A percentile compares a stretch with the other conserved stretches of the same genome.
phyloP scores from a whole-genome alignment of 148 eudicot genomes.

The Beta vulgaris region DNA sequence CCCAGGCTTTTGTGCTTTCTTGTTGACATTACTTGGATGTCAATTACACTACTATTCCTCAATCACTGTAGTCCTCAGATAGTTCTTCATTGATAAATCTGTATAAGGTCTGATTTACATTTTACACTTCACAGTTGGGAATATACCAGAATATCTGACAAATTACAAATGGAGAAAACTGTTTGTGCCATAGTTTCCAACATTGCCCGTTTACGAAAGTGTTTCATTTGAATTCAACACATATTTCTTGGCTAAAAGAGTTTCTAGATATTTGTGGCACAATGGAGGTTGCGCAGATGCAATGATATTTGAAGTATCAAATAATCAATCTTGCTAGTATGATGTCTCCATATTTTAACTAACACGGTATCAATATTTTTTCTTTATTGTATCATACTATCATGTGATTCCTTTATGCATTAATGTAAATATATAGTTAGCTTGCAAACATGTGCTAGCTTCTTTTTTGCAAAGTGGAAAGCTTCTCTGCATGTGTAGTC shows the following conservation, averaged over 20 bases:
- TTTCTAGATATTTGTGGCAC: not conserved
- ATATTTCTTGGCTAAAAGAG: not conserved
- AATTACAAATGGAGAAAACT: not conserved
- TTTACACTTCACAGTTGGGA: too few relatives aligned
- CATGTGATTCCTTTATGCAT: slow-evolving; percentile 2
- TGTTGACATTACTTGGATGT: not conserved
- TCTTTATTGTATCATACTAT: too few relatives aligned
- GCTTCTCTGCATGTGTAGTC: not conserved
- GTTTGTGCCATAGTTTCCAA: not conserved
- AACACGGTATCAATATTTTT: not conserved
- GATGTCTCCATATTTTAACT: not conserved
- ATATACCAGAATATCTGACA: too few relatives aligned
- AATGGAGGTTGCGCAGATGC: not conserved
- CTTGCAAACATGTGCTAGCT: slow-evolving; percentile 7
- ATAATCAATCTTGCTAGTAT: not conserved
- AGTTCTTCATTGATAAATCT: not conserved
- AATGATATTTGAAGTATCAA: not conserved
- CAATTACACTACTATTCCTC: not conserved
- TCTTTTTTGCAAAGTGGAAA: not conserved
- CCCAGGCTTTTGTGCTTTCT: slow-evolving; percentile 4
- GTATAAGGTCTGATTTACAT: too few relatives aligned
- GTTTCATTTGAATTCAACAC: not conserved
- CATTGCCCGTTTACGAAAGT: not conserved
- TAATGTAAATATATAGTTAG: not conserved
- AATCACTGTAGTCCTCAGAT: not conserved